These are phyloP conservation scores for Leccinellum albellum DNA, from an alignment of 768 basidiomycete genomes.

Conservation along the genomic window DNA sequence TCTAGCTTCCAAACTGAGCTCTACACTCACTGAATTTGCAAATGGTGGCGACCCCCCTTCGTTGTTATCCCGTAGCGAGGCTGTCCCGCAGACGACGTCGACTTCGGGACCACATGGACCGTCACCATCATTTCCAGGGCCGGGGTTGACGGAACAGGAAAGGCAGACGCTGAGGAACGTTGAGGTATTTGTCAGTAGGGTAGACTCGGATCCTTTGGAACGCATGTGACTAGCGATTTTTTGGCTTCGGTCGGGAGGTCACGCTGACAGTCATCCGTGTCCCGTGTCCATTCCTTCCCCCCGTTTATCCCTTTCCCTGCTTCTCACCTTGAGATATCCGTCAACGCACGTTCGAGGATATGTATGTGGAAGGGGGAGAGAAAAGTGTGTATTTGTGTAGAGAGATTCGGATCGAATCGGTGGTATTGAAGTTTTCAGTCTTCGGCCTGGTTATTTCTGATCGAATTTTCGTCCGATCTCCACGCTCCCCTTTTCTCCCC, in stretches of 20 bases:
- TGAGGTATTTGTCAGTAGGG: conserved; percentile 67
- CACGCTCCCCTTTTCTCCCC: background rate
- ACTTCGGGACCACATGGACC: conserved; percentile 23
- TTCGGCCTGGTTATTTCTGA: conserved; percentile 4
- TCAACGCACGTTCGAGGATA: background rate
- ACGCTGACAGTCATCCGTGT: background rate
- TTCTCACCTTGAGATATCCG: background rate
- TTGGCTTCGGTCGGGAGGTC: background rate
- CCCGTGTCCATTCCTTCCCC: background rate
- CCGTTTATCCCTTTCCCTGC: background rate
- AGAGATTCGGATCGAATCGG: background rate
- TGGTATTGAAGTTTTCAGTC: background rate
- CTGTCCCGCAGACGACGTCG: conserved; percentile 19
- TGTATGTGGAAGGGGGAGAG: background rate
- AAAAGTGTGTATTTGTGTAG: background rate
- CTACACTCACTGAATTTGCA: conserved; percentile 36
- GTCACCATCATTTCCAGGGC: conserved; percentile 8
- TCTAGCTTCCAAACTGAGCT: conserved; percentile 65
- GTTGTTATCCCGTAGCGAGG: background rate
- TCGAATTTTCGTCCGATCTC: background rate
- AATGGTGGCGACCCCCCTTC: conserved; percentile 14
- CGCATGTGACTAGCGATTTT: conserved; percentile 43
- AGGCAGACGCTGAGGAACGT: conserved; percentile 29
- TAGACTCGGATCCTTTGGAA: conserved; percentile 71
- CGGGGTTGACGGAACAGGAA: conserved; percentile 31